phyloP scores from a whole-genome alignment of 495 filamentous ascomycete species.

The Glarea lozoyensis region DNA sequence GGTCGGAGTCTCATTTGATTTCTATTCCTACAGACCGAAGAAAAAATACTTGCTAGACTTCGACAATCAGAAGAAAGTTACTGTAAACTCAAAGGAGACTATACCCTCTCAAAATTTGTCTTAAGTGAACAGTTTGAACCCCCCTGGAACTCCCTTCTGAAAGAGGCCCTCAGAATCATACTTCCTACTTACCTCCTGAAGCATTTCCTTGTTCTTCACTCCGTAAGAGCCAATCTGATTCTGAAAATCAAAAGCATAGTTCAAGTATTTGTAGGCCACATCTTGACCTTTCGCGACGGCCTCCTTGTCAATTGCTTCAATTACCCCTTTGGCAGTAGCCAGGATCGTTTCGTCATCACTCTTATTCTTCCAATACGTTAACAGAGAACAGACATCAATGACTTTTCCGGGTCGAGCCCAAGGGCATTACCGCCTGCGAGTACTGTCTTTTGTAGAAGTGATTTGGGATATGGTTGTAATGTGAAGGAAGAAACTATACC shows the following conservation, averaged over 20 bases:
- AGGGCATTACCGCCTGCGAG: neutral
- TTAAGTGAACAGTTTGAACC: conserved; percentile 24
- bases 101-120: no score
- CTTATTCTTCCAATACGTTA: conserved; percentile 23
- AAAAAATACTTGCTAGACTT: no score
- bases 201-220: conserved; percentile 20
- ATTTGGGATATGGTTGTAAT: neutral
- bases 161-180: conserved; percentile 36
- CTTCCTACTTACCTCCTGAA: conserved; percentile 28
- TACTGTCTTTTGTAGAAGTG: neutral
- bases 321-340: conserved; percentile 15
- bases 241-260: conserved; percentile 34
- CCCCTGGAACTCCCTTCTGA: conserved; percentile 30
- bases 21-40: no score
- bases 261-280: conserved; percentile 27
- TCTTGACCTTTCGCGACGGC: conserved; percentile 20
- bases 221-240: conserved; percentile 36
- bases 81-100: no score
- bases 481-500: neutral
- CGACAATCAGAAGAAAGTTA: no score
- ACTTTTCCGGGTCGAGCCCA: neutral
- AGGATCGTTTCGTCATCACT: conserved; percentile 25
- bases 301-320: conserved; percentile 24
- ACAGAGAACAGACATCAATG: conserved; percentile 27
- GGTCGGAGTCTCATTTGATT: no score